Evolutionary conservation across 139 green algal genomes (phyloP).

Genomic region (Auxenochlorella pyrenoidosa): DNA sequence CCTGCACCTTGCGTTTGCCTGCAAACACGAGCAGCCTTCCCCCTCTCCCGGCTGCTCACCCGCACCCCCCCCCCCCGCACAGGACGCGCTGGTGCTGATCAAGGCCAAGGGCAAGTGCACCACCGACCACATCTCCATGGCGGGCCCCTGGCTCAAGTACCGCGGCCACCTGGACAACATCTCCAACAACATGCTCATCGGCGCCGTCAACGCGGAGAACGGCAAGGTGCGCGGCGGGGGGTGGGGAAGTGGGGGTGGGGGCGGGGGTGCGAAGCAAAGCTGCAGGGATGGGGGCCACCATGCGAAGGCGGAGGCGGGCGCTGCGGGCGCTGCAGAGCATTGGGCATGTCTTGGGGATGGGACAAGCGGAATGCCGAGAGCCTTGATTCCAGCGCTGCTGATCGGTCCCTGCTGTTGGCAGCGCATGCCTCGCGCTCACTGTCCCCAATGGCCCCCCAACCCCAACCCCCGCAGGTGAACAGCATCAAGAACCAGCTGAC

Average conservation of each 20-base stretch:
- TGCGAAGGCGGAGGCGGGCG: too few species aligned
- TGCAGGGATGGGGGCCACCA: background rate
- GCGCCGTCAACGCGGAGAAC: constrained; percentile 92
- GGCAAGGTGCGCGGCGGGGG: constrained; percentile 70
- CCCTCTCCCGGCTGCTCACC: background rate
- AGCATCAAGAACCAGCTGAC: constrained; percentile 74
- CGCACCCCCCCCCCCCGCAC: background rate
- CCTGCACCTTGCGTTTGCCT: too few species aligned
- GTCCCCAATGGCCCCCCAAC: background rate
- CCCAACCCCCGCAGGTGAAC: constrained; percentile 54
- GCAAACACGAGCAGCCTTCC: too few species aligned
- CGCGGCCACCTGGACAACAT: constrained; percentile 98
- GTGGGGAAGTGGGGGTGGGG: background rate
- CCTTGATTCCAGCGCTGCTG: too few species aligned
- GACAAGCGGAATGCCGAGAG: too few species aligned
- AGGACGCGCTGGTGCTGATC: constrained; percentile 63
- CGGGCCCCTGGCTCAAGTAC: constrained; percentile 97
- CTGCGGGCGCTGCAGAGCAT: too few species aligned
- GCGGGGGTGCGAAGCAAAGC: too few species aligned
- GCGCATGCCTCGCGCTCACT: background rate
- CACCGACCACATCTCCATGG: constrained; percentile 98
- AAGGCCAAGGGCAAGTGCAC: constrained; percentile 97
- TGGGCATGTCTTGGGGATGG: too few species aligned
- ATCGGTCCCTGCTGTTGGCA: background rate
- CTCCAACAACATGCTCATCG: constrained; percentile 98